These are phyloP conservation scores for Ambrosia trifida DNA, from an alignment of 129 eudicot species.

Conservation along the genomic window DNA sequence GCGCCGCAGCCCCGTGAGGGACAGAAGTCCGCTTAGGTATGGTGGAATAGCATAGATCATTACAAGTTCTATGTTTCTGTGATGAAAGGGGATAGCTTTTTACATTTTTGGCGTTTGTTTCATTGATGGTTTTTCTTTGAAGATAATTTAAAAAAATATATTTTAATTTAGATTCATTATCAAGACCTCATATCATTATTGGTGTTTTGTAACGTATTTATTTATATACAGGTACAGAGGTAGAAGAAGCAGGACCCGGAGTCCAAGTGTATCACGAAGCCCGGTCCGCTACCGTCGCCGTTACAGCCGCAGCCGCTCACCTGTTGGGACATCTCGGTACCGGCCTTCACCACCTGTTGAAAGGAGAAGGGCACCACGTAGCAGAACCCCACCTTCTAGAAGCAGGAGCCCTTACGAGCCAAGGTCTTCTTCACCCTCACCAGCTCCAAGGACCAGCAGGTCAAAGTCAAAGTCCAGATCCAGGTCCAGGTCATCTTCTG, in stretches of 20 bases:
- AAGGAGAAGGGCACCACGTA: conserved; percentile 53
- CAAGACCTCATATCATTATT: not conserved
- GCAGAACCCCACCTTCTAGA: conserved; percentile 42
- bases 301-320: conserved; percentile 83
- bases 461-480: conserved; percentile 33
- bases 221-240: conserved; percentile 65
- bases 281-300: conserved; percentile 87
- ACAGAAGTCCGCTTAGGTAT: conserved; percentile 89
- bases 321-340: conserved; percentile 60
- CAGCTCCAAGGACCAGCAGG: conserved; percentile 37
- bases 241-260: conserved; percentile 86
- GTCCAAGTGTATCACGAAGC: conserved; percentile 78
- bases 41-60: not conserved
- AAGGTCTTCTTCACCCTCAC: too few species aligned
- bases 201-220: not conserved
- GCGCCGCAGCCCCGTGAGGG: conserved; percentile 92
- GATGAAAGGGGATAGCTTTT: too few species aligned
- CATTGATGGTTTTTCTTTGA: too few species aligned
- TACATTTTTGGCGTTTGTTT: too few species aligned
- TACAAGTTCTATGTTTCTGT: too few species aligned
- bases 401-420: conserved; percentile 65
- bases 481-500: conserved; percentile 66
- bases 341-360: conserved; percentile 69
- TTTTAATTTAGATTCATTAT: not conserved
- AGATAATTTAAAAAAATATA: too few species aligned